Base-by-base conservation (phyloP, 2,329 filamentous ascomycete species). In the Hymenoscyphus scutula region DNA sequence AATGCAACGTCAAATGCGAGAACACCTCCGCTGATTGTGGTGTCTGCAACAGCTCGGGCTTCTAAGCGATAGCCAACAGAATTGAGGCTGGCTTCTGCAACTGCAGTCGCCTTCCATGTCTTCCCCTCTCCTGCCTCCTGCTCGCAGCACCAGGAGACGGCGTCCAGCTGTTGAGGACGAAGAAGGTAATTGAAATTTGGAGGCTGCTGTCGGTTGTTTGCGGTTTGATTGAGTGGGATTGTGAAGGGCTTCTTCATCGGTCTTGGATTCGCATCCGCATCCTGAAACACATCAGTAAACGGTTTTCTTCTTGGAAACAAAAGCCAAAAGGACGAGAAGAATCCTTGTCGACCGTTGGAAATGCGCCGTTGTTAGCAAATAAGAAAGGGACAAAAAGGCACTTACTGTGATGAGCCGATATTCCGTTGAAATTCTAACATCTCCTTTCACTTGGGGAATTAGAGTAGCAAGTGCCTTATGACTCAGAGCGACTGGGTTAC, bases 1-100 rank as follows among this genome's bases (percentile, higher is more conserved):
- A 87, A 89, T 0, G 84, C 86, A 37, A 88, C 85, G 53, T 84
- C 79, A 68, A 89, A 85, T 1, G 86, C 86, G 37, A 89, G 76
- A 19, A 89, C 78, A 5, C 87, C 87, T 13, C 87, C 87, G 19
- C 79, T 80, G 48, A 87, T 65, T 34, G 63, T 38, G 59, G 77
- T 56, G n/a, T 72, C 27, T 38, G 76, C 71, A 63, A 78, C 68
- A n/a, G 79, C 81, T n/a, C 73, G 74, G 1, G 77, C 84, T 70
- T 88, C 86, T 1, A 80, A 79, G 62, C 83, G 80, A 82, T 84
- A 89, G 11, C 80, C 78, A 32, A 87, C 69, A 25, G 77, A 70
- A 0, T 76, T 68, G 13, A 87, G 70, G 1, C 79, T 64, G 2
- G 79, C 79, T 70, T 89, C 87, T 63, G 86, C 84, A 0, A 82